These are phyloP conservation scores for Parmelia sp. DNA, from an alignment of 495 filamentous ascomycete genomes.

Conservation along the genomic window DNA sequence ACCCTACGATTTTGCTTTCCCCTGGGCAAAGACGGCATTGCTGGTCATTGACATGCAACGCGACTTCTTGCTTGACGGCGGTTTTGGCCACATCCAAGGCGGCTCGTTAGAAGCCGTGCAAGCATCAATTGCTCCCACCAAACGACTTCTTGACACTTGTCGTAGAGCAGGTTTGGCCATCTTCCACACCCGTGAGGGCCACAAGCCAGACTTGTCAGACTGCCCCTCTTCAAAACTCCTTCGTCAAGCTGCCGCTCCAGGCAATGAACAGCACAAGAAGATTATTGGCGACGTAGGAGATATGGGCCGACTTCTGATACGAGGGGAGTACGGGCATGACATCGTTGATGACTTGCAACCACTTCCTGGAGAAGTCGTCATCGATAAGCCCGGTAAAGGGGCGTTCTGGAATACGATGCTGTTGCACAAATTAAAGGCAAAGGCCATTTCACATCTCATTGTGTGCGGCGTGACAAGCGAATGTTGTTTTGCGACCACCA, in stretches of 20 bases:
- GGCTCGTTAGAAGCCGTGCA: slow-evolving; percentile 34
- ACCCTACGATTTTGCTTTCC: slow-evolving; percentile 53
- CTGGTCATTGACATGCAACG: slow-evolving; percentile 69
- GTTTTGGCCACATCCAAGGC: slow-evolving; percentile 26
- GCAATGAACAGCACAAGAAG: slow-evolving; percentile 37
- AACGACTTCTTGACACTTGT: slow-evolving; percentile 49
- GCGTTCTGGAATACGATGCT: slow-evolving; percentile 63
- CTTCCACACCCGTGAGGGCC: slow-evolving; percentile 60
- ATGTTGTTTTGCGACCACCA: slow-evolving; percentile 61
- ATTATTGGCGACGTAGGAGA: slow-evolving; percentile 53
- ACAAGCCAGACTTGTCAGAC: slow-evolving; percentile 42
- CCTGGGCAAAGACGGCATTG: slow-evolving; percentile 53
- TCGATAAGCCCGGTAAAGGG: slow-evolving; percentile 61
- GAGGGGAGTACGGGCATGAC: slow-evolving; percentile 58
- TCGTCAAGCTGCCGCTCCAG: slow-evolving; percentile 40
- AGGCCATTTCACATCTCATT: slow-evolving; percentile 60
- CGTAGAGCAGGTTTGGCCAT: slow-evolving; percentile 54
- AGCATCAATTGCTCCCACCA: slow-evolving; percentile 49
- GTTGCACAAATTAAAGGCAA: slow-evolving; percentile 50
- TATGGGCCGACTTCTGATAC: slow-evolving; percentile 55
- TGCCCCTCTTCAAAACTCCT: slow-evolving; percentile 43
- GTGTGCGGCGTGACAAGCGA: slow-evolving; percentile 63
- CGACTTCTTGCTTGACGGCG: slow-evolving; percentile 35
- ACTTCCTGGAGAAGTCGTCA: slow-evolving; percentile 49
- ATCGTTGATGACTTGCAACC: slow-evolving; percentile 55